A percentile compares a stretch with the other conserved stretches of the same genome.
Conservation (phyloP, 2,329 filamentous ascomycete genomes). For the Apiospora sp. region DNA sequence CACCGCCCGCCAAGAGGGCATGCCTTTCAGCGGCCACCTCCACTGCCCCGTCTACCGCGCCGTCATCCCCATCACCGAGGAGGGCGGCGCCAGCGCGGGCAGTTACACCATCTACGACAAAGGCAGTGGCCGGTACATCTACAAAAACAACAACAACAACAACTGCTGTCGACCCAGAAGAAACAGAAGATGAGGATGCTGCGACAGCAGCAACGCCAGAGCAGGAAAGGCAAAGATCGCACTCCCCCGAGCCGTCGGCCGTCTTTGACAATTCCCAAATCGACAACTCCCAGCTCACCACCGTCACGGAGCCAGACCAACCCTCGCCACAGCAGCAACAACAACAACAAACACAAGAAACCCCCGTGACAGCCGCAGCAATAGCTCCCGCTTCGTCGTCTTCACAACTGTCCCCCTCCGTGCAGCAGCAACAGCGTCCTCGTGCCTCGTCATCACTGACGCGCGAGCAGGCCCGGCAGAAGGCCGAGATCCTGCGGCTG, state of each 20-base stretch:
- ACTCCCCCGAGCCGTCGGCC: conserved; percentile 53
- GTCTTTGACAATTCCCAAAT: conserved; percentile 55
- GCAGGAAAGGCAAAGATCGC: conserved; percentile 30
- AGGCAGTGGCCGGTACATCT: background rate
- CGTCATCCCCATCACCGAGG: conserved; percentile 1
- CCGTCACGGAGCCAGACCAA: conserved; percentile 57
- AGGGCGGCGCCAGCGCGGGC: background rate
- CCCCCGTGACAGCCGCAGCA: conserved; percentile 21
- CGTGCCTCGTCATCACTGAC: conserved; percentile 47
- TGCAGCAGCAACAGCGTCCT: conserved; percentile 28
- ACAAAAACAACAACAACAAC: background rate
- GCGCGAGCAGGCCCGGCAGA: conserved; percentile 63
- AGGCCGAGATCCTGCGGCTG: conserved; percentile 71
- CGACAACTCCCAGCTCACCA: conserved; percentile 51
- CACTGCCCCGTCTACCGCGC: background rate
- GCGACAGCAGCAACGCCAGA: background rate
- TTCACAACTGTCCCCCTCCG: background rate
- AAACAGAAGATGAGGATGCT: background rate
- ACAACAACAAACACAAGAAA: background rate
- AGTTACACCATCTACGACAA: background rate
- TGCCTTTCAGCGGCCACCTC: background rate
- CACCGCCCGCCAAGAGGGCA: background rate
- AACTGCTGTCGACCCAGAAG: too few species aligned
- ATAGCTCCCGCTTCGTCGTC: background rate
- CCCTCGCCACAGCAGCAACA: conserved; percentile 26